Evolutionary conservation across 129 eudicot genomes (phyloP).

Genomic region (Flaveria brownii): DNA sequence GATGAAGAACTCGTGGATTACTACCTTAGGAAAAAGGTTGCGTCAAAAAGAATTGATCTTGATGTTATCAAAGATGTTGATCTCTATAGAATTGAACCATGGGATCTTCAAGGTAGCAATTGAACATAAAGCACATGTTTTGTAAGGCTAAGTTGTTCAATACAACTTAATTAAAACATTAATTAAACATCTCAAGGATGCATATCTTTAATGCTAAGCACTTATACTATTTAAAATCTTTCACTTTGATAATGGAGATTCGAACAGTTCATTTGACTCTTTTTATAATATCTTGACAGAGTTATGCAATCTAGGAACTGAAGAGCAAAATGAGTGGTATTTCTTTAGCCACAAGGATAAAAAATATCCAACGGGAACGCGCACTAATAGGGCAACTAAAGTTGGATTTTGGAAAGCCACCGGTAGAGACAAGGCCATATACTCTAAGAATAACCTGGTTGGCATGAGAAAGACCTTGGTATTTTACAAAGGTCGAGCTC

Average conservation of each 20-base stretch:
- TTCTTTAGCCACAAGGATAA: slow-evolving; percentile 60
- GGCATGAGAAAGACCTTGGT: slow-evolving; percentile 67
- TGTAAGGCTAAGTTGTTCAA: neutral
- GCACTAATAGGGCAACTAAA: slow-evolving; percentile 56
- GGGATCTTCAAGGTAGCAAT: slow-evolving; percentile 47
- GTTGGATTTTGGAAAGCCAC: slow-evolving; percentile 66
- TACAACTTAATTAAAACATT: neutral
- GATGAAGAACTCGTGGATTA: slow-evolving; percentile 51
- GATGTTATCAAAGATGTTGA: slow-evolving; percentile 43
- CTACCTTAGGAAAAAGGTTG: slow-evolving; percentile 47
- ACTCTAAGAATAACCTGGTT: slow-evolving; percentile 46
- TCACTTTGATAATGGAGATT: neutral
- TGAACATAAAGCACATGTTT: slow-evolving; percentile 4
- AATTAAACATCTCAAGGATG: slow-evolving; percentile 12
- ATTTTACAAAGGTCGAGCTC: slow-evolving; percentile 59
- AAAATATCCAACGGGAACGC: slow-evolving; percentile 44
- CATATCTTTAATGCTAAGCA: neutral
- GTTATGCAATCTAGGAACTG: slow-evolving; percentile 54
- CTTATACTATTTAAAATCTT: neutral
- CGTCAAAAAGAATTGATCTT: slow-evolving; percentile 43
- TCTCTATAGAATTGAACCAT: slow-evolving; percentile 46
- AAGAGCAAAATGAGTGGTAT: slow-evolving; percentile 60
- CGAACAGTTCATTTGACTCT: slow-evolving; percentile 1
- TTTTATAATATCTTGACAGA: slow-evolving; percentile 36
- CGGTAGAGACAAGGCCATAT: slow-evolving; percentile 54